phyloP scores from a whole-genome alignment of 2,329 filamentous ascomycete species.

The Xylaria sp. region DNA sequence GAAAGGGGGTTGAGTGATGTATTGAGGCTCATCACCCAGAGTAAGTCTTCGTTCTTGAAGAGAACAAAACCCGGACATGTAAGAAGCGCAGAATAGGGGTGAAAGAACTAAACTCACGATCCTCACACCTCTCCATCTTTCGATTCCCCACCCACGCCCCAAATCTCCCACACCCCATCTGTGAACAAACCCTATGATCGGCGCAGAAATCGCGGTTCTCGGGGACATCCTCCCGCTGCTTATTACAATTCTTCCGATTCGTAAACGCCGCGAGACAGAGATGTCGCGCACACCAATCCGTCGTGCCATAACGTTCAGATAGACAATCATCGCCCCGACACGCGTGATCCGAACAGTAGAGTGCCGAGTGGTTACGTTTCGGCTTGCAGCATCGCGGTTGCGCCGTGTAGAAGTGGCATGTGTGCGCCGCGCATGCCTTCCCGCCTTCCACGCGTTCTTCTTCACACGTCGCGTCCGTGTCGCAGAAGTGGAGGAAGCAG shows the following conservation, averaged over 20 bases:
- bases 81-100: too few species aligned
- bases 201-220: slow-evolving; percentile 19
- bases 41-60: too few species aligned
- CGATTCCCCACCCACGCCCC: slow-evolving; percentile 8
- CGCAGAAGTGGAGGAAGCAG: slow-evolving; percentile 25
- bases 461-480: slow-evolving; percentile 11
- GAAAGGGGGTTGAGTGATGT: too few species aligned
- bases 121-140: slow-evolving; percentile 16
- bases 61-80: too few species aligned
- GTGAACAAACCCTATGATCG: slow-evolving; percentile 19
- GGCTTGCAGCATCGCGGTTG: slow-evolving; percentile 12
- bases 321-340: slow-evolving; percentile 17
- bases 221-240: slow-evolving; percentile 16
- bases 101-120: slow-evolving; percentile 16
- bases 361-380: slow-evolving; percentile 15
- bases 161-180: slow-evolving; percentile 12
- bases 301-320: slow-evolving; percentile 7
- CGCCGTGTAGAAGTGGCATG: slow-evolving; percentile 13
- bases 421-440: slow-evolving; percentile 19
- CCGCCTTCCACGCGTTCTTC: slow-evolving; percentile 15
- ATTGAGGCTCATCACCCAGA: too few species aligned
- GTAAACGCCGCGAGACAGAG: slow-evolving; percentile 20
- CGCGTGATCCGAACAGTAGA: slow-evolving; percentile 27
- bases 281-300: slow-evolving; percentile 21
- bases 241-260: slow-evolving; percentile 15